Evolutionary conservation across 2,329 filamentous ascomycete genomes (phyloP).

Genomic region (Nothomitra cinnamomea): DNA sequence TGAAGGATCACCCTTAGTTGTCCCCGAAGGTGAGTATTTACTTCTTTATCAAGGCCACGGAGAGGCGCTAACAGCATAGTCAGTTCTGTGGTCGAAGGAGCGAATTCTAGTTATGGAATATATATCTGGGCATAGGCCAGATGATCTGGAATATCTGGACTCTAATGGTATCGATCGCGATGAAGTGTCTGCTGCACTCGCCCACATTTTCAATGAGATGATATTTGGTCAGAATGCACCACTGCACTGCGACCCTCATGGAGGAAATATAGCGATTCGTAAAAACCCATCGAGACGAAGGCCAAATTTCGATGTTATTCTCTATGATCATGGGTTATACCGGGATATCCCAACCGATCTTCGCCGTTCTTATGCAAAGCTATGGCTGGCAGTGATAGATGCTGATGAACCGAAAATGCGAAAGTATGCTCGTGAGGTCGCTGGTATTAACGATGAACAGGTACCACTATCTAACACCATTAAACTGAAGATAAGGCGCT

Average conservation of each 20-base stretch:
- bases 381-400: constrained; percentile 93
- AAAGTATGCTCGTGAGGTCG: constrained; percentile 74
- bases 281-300: constrained; percentile 45
- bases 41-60: background rate
- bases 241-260: constrained; percentile 91
- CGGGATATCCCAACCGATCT: constrained; percentile 70
- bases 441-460: constrained; percentile 71
- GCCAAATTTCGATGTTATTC: constrained; percentile 82
- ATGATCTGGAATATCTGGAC: constrained; percentile 80
- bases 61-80: background rate
- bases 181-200: constrained; percentile 80
- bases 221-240: constrained; percentile 84
- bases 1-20: constrained; percentile 61
- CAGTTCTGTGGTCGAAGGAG: constrained; percentile 72
- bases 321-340: constrained; percentile 96
- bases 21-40: constrained; percentile 42
- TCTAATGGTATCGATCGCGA: constrained; percentile 77
- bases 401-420: constrained; percentile 76
- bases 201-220: constrained; percentile 97
- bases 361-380: constrained; percentile 78
- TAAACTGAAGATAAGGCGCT: background rate
- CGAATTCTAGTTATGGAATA: constrained; percentile 93
- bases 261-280: constrained; percentile 85
- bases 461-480: background rate
- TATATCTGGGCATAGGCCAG: constrained; percentile 68